Evolutionary conservation across 2,329 filamentous ascomycete species (phyloP), one percentile per base, ranked within the genome.

Genomic region (Teratosphaeria viscida): DNA sequence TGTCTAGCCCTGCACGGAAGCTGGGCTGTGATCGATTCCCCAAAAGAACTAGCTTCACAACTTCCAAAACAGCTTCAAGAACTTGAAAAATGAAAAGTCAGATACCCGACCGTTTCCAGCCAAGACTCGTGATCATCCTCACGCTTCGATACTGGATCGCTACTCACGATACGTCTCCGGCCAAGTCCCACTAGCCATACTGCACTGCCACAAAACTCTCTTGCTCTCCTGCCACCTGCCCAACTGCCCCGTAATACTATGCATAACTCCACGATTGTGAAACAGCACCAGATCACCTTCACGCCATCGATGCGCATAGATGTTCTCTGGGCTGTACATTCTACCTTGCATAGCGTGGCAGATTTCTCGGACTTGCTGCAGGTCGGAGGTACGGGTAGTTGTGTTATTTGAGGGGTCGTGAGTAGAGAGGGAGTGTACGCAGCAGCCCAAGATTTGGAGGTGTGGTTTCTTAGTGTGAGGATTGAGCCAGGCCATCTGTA

Each of bases 261-360:
- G 70, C 67, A 66, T 66, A 14, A 71, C 69, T 0, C 70, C 69
- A 26, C 67, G 62, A 60, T 72, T 72, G 59, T 71, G 67, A 56
- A 70, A 70, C 23, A 71, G 66, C 0, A 71, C 68, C 8, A 71
- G 47, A 57, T 72, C 69, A 11, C 69, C 69, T 39, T 68, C 65
- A 16, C 66, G 59, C 68, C 69, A 72, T 1, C 59, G 58, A 63
- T 71, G 69, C 29, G 70, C 67, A 57, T 72, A 73, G 1, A 73
- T 64, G 55, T 70, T 66, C 52, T 71, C 64, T 4, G 70, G 64
- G 5, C 56, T 60, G 27, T 65, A 65, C 0, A 66, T 35, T 23
- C 14, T 23, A 11, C 37, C 26, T 26, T 57, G 55, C 19, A 43
- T 14, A 43, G 12, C 11, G 16, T 43, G 16, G 37, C 37, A 43